These are phyloP conservation scores for Colletotrichum tanaceti DNA, from an alignment of 2,329 filamentous ascomycete species.

Conservation along the genomic window DNA sequence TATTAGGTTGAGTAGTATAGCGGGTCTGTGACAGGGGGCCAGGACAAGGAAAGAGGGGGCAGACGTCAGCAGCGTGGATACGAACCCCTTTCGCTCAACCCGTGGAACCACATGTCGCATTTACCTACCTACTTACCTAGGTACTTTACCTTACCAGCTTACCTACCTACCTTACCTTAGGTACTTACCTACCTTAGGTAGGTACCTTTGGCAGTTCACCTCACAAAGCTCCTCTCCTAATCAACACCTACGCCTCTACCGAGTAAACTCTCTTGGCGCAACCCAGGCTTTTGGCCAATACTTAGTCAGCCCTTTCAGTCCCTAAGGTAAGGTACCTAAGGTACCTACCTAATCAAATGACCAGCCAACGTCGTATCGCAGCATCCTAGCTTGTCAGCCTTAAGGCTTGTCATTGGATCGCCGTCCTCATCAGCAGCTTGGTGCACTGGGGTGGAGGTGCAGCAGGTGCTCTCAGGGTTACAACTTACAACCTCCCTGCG, in stretches of 20 bases:
- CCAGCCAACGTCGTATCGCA: neutral
- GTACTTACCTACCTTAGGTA: too few species aligned
- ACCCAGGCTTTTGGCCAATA: neutral
- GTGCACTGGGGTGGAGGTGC: neutral
- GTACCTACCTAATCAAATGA: neutral
- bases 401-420: neutral
- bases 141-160: too few species aligned
- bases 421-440: neutral
- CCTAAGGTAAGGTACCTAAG: too few species aligned
- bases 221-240: too few species aligned
- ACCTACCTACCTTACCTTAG: too few species aligned
- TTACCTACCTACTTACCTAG: neutral
- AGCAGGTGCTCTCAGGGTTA: neutral
- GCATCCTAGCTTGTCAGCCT: slow-evolving; percentile 16
- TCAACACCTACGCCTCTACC: neutral
- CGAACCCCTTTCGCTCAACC: neutral
- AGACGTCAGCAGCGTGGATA: neutral
- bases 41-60: neutral
- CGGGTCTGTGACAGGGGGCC: neutral
- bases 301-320: slow-evolving; percentile 5
- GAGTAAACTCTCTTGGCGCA: neutral
- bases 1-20: slow-evolving; percentile 2
- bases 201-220: neutral
- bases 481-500: too few species aligned
- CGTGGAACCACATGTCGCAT: neutral